Evolutionary conservation across 257 asterid species (phyloP).

Genomic region (Marsdenia floribunda): DNA sequence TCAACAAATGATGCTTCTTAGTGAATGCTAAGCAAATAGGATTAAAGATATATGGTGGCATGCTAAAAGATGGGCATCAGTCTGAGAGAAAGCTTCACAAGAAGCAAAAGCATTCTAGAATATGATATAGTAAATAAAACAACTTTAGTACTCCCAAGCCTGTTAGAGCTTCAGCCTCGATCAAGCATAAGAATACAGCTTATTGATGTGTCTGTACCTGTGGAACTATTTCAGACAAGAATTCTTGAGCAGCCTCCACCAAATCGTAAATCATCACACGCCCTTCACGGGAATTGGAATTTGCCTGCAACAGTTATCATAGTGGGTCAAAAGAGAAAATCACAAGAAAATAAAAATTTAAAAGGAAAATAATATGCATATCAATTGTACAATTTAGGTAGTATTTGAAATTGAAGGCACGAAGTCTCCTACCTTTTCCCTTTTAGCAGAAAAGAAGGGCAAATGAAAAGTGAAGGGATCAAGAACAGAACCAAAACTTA

Average conservation of each 20-base stretch:
- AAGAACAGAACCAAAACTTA: neutral
- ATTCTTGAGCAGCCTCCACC: conserved; percentile 99
- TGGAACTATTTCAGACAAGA: conserved; percentile 84
- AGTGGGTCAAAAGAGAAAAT: conserved; percentile 5
- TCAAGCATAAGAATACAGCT: neutral
- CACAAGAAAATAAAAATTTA: neutral
- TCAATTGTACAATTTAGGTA: neutral
- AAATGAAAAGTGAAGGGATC: neutral
- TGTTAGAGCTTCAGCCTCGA: neutral
- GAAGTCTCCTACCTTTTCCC: too few relatives aligned
- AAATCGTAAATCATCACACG: conserved; percentile 96
- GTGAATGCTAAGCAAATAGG: neutral
- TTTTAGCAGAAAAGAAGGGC: neutral
- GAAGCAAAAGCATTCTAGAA: neutral
- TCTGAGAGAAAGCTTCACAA: neutral
- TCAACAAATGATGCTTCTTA: neutral
- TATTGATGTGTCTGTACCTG: conserved; percentile 41
- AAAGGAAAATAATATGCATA: neutral
- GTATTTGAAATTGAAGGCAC: neutral
- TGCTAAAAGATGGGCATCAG: neutral
- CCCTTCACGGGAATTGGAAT: conserved; percentile 92
- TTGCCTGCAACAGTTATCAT: conserved; percentile 54
- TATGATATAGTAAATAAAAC: neutral
- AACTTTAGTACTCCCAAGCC: neutral
- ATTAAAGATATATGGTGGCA: neutral